A percentile compares a stretch with the other conserved stretches of the same genome.
phyloP scores from a whole-genome alignment of 2,329 filamentous ascomycete genomes.

The Fusarium fujikuroi region DNA sequence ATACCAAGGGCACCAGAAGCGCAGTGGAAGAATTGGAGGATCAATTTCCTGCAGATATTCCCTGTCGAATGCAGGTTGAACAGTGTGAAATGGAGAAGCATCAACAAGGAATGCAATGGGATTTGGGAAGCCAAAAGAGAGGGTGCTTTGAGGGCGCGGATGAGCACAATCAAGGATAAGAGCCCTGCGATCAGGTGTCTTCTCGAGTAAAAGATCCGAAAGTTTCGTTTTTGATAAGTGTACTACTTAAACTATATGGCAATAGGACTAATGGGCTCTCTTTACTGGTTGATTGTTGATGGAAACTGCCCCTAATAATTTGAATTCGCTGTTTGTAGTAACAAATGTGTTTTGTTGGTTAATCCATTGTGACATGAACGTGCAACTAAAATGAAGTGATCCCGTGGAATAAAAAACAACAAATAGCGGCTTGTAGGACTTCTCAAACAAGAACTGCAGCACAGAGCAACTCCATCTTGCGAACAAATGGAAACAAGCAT shows the following conservation, averaged over 20 bases:
- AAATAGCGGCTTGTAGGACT: too few relatives aligned
- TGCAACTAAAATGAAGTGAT: background rate
- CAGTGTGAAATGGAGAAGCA: background rate
- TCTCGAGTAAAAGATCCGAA: background rate
- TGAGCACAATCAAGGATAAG: background rate
- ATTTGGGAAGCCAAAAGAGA: background rate
- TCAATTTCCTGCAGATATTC: background rate
- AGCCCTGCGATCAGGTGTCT: background rate
- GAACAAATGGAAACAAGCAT: background rate
- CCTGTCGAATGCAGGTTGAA: background rate
- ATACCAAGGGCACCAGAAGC: background rate
- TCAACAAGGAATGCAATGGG: background rate
- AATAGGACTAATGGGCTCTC: background rate
- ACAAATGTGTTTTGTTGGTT: background rate
- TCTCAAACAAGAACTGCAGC: background rate
- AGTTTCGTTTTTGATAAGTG: background rate
- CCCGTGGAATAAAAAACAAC: fast-evolving
- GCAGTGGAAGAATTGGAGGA: background rate
- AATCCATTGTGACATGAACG: background rate
- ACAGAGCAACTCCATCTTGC: background rate
- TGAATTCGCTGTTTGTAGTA: background rate
- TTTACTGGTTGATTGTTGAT: background rate
- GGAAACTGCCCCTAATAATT: background rate
- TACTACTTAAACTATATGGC: background rate
- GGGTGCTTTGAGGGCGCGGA: background rate